Percentiles rank a stretch among this genome's conserved stretches.
phyloP scores from a whole-genome alignment of 352 stramenopile genomes.

The Phytopythium sindhum region DNA sequence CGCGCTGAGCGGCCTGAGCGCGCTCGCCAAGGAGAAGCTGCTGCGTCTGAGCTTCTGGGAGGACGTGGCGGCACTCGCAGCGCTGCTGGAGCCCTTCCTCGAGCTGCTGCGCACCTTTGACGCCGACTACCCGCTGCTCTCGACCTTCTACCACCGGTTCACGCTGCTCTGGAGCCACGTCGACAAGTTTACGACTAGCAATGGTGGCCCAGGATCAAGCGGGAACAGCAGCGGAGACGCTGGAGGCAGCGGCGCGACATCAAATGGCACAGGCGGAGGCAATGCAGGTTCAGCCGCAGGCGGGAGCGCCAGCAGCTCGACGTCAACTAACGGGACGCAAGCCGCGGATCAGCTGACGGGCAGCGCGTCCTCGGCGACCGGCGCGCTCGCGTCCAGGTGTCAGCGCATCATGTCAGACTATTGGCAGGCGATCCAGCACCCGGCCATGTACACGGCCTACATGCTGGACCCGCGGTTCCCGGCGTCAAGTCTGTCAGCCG shows the following conservation, averaged over 20 bases:
- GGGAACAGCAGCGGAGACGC: not conserved
- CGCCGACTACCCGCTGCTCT: conserved; percentile 54
- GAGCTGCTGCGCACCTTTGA: conserved; percentile 67
- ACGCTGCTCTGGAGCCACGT: conserved; percentile 61
- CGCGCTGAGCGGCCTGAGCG: conserved; percentile 27
- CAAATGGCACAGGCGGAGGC: not conserved
- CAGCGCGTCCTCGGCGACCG: conserved; percentile 11
- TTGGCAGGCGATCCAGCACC: conserved; percentile 59
- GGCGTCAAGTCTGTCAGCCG: conserved; percentile 41
- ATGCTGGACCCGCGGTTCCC: conserved; percentile 73
- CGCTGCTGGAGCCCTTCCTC: conserved; percentile 64
- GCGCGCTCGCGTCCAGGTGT: conserved; percentile 35
- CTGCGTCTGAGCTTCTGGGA: conserved; percentile 53
- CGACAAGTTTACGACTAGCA: conserved; percentile 30
- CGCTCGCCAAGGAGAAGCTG: conserved; percentile 40
- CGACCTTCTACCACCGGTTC: conserved; percentile 75
- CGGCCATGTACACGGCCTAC: conserved; percentile 73
- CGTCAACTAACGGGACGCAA: not conserved
- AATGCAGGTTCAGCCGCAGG: not conserved
- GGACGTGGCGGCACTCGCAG: conserved; percentile 43
- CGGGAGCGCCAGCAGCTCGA: not conserved
- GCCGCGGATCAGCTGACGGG: not conserved
- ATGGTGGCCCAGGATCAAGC: not conserved
- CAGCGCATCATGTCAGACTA: conserved; percentile 55
- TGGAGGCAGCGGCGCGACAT: not conserved